Conservation (phyloP, 305 asterid species). For the Ruellia speciosa region DNA sequence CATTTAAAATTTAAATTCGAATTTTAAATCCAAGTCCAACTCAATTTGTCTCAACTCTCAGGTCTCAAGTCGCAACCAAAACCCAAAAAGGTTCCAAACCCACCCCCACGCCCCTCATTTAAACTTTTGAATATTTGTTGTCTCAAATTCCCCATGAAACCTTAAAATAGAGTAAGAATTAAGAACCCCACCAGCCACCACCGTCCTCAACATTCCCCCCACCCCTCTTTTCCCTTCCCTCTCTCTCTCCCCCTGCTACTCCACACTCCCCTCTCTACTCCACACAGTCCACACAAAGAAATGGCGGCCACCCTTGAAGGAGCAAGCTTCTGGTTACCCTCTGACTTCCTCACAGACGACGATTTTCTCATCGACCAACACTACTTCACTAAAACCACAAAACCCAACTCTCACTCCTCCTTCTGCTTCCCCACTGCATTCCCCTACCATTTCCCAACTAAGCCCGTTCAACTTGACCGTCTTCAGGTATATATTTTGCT, state of each 20-base stretch:
- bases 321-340: constrained; percentile 43
- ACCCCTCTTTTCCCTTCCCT: not conserved
- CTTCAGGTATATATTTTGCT: not conserved
- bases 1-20: too few species aligned
- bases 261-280: constrained; percentile 3
- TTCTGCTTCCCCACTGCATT: constrained; percentile 41
- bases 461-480: not conserved
- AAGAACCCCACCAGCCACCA: not conserved
- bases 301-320: constrained; percentile 29
- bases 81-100: not conserved
- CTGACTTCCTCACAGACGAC: constrained; percentile 36
- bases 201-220: not conserved
- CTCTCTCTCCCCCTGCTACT: not conserved
- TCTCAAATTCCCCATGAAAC: not conserved
- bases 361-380: constrained; percentile 25
- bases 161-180: too few species aligned
- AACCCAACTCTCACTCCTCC: constrained; percentile 21
- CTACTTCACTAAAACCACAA: not conserved
- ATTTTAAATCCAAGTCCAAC: too few species aligned
- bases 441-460: constrained; percentile 26
- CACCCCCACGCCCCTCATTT: not conserved
- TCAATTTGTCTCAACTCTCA: too few species aligned
- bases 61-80: not conserved
- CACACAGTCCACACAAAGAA: not conserved
- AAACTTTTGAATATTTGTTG: not conserved